A percentile compares a stretch with the other conserved stretches of the same genome.
phyloP scores from a whole-genome alignment of 1,139 yeast genomes.

The Petasospora rhodanensis region DNA sequence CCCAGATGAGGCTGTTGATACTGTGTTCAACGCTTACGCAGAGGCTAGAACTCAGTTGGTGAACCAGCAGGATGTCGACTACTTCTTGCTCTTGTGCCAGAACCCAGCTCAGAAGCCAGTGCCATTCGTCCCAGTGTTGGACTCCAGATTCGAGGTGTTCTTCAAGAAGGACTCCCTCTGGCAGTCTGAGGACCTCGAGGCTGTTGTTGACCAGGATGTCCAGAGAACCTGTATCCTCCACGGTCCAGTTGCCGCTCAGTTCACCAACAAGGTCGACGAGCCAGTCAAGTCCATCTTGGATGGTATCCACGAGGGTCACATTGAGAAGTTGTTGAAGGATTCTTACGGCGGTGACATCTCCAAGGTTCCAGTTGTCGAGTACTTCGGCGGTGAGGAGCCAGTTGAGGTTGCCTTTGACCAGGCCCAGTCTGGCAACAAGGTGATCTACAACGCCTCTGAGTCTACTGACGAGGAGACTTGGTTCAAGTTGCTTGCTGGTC shows the following conservation, averaged over 20 bases:
- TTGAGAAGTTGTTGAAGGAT: constrained; percentile 61
- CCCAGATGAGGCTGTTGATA: constrained; percentile 59
- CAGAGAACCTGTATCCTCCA: constrained; percentile 97
- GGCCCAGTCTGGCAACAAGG: constrained; percentile 33
- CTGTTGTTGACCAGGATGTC: constrained; percentile 94
- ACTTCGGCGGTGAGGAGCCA: constrained; percentile 69
- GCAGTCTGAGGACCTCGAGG: constrained; percentile 97
- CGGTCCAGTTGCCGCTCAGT: constrained; percentile 98
- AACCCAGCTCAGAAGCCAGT: constrained; percentile 93
- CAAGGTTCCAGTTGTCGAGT: constrained; percentile 81
- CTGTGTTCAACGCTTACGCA: constrained; percentile 65
- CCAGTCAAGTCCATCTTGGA: constrained; percentile 91
- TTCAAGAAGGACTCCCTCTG: constrained; percentile 98
- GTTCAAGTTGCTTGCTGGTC: constrained; percentile 81
- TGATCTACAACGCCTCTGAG: constrained; percentile 46
- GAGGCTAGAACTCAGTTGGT: constrained; percentile 75
- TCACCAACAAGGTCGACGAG: constrained; percentile 79
- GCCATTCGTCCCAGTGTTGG: constrained; percentile 94
- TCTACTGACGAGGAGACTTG: constrained; percentile 55
- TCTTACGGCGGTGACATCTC: constrained; percentile 66
- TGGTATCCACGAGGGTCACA: constrained; percentile 85
- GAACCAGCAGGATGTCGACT: constrained; percentile 94
- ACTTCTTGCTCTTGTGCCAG: constrained; percentile 78
- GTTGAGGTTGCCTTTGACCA: constrained; percentile 35
- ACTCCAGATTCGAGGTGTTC: constrained; percentile 90